These are phyloP conservation scores for Wickerhamiella azyma DNA, from an alignment of 805 yeast species.

Conservation along the genomic window DNA sequence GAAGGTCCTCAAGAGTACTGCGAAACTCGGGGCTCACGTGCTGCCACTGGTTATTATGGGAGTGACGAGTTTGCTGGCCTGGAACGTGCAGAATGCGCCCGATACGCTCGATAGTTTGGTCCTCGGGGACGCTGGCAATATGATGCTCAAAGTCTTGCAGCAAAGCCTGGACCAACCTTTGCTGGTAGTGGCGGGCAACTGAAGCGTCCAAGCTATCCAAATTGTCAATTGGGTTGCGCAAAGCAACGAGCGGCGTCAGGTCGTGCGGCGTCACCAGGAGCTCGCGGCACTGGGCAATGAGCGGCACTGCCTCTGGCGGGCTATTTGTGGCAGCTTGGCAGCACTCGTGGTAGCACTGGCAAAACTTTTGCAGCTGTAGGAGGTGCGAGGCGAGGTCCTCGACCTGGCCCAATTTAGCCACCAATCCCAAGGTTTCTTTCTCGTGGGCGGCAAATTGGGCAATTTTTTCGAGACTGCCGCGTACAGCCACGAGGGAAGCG, in stretches of 20 bases:
- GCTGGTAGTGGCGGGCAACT: constrained; percentile 52
- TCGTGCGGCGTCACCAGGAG: constrained; percentile 1
- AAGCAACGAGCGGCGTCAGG: constrained; percentile 1
- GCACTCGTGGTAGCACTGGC: neutral
- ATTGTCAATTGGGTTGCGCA: constrained; percentile 2
- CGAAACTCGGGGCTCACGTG: constrained; percentile 31
- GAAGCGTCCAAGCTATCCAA: neutral
- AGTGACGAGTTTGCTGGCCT: neutral
- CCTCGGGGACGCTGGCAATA: constrained; percentile 34
- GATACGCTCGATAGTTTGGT: constrained; percentile 41
- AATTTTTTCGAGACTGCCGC: neutral
- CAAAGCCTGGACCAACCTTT: constrained; percentile 41
- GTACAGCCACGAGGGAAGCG: constrained; percentile 37
- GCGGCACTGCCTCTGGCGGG: neutral
- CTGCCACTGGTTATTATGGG: constrained; percentile 28
- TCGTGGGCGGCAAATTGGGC: constrained; percentile 13
- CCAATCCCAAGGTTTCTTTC: constrained; percentile 9
- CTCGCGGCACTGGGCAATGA: neutral
- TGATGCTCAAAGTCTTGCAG: constrained; percentile 49
- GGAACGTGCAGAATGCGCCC: constrained; percentile 19
- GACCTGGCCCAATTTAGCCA: constrained; percentile 28
- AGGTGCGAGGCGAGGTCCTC: constrained; percentile 36
- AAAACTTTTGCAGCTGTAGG: constrained; percentile 36
- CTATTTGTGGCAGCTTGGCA: too few relatives aligned
- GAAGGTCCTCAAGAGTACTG: constrained; percentile 31